Evolutionary conservation across 345 rosid species (phyloP), one percentile per base, ranked within the genome.

Genomic region (Euphorbia peplus): DNA sequence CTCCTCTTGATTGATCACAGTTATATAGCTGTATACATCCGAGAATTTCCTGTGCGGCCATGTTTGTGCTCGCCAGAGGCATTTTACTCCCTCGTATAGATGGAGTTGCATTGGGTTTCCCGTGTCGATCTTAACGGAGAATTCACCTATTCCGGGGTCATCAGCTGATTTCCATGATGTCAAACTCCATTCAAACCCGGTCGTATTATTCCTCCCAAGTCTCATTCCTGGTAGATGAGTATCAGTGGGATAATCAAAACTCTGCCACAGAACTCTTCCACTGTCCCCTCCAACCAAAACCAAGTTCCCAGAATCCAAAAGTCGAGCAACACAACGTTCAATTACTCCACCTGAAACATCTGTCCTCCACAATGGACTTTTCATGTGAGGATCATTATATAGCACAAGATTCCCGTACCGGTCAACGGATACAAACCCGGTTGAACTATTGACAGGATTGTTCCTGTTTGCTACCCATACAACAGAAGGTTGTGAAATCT

Each of bases 231-330:
- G 32, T 12, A 22, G 15, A 0, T 21, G 0, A 26, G 66, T 62
- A 42, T 62, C 15, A 4, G 64, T 60, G 28, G 64, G 64, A 37
- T 60, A 37, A 60, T 41, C 18, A 62, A 58, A 58, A 41, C 39
- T 58, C n/a, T 58, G 41, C 62, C 62, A 58, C n/a, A 58, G 18
- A 29, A 58, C 13, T n/a, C 26, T 62, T 39, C 25, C 21, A 39
- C 30, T 39, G 19, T 19, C 21, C 1, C 30, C 19, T 10, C 12
- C 30, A 16, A 63, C 10, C 52, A 63, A 63, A 42, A 63, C 53
- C 53, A 63, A 41, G 4, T 63, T 63, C 25, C 66, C 66, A 24
- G 66, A 30, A 42, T 63, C 66, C 53, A 63, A 42, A 35, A 42
- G 14, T 6, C 16, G 52, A 63, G 50, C 53, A 5, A 5, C 13